Evolutionary conservation across 2,329 filamentous ascomycete species (phyloP), one percentile per base, ranked within the genome.

Genomic region (Colletotrichum camelliae): DNA sequence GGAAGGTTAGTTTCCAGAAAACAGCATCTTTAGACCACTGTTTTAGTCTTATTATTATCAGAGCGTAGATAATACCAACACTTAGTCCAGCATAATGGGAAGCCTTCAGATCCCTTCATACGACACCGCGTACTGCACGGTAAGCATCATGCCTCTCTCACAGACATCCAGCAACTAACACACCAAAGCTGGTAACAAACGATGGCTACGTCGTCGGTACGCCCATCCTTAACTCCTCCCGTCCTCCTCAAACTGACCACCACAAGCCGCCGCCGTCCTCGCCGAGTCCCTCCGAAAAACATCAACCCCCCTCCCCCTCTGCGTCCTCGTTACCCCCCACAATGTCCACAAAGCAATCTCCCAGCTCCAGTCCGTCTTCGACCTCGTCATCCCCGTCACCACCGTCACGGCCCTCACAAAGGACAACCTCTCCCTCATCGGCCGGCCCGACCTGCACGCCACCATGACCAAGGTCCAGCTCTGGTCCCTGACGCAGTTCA

Each of bases 391-490:
- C 12, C 72, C 77, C 37, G 77, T 79, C 5, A 29, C 64, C 7
- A 29, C 74, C 12, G n/a, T 79, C 9, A 31, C 66, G 27, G 67
- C 64, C 27, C 58, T 65, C 21, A 43, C 71, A 1, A 31, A 70
- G 16, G 43, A 89, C 60, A 94, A 94, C 78, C 89, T 94, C 69
- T 91, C 90, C 83, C 86, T 94, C 72, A 94, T 94, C 91, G 89
- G 91, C 77, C 90, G 93, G 27, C 89, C 91, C 43, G 93, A 94
- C 80, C 86, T 94, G 31, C 87, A 91, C 75, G 91, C 91, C 64
- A 91, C 92, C 62, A 94, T 94, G 81, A 94, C 93, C 48, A 94
- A 94, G 84, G 92, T 94, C 79, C 89, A 92, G 72, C 86, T 94
- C 15, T 94, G 93, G 93, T 89, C 90, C 68, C 91, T 93, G 67